Evolutionary conservation across 2,329 filamentous ascomycete genomes (phyloP), one percentile per base, ranked within the genome.

Genomic region (Trematosphaeria pertusa): DNA sequence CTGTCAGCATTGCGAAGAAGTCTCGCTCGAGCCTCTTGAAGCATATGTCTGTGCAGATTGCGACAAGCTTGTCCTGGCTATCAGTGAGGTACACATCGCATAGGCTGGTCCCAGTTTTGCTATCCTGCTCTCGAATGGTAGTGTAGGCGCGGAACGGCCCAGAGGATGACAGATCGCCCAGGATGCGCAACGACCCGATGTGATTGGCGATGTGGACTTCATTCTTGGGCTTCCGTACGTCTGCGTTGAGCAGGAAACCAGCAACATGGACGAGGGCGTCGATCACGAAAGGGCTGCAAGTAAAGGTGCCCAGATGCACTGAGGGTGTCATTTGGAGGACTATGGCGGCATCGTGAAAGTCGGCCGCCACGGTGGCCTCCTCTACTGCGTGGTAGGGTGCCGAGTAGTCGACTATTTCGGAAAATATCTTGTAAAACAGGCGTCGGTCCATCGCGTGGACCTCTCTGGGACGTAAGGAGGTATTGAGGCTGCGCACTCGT

Each of bases 341-440:
- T 9, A 15, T n/a, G 4, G 18, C n/a, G 10, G 37, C 37, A 18
- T 40, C 37, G 17, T 20, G 37, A 17, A 15, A 38, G 21, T 37
- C 35, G 18, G 35, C 8, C 19, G 35, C 35, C 10, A 37, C 22
- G 21, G 10, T 37, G 14, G 35, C 35, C 14, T 37, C 35, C 35
- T 37, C 35, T 14, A 37, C 35, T 6, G 35, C 22, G 22, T 37
- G 35, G 12, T 37, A 37, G 6, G 17, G 18, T 20, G 19, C 41
- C n/a, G 32, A 42, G 46, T 48, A 48, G 5, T 31, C 45, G 18
- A 48, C 45, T 7, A 48, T 33, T 14, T 48, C 45, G 32, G 38
- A 34, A 26, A 48, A 48, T 3, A 38, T 19, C 18, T 41, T 39
- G 39, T 48, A 43, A 30, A 48, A 30, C 22, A 40, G 35, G 8